These are phyloP conservation scores for Potentilla sterilis DNA, from an alignment of 306 rosid genomes.

Conservation along the genomic window DNA sequence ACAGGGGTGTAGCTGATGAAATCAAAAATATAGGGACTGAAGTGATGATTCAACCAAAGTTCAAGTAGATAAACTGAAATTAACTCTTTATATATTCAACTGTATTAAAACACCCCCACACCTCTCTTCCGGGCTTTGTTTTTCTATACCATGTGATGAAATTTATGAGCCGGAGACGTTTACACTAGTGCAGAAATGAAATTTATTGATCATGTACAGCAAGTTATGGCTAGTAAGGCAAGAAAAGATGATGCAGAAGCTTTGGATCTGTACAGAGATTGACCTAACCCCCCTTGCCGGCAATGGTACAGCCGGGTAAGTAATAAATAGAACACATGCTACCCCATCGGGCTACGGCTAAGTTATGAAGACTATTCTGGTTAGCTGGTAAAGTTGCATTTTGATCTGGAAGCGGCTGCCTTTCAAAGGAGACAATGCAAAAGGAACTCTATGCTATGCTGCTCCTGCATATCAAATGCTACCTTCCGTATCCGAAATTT, in stretches of 20 bases:
- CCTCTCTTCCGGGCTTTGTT: background rate
- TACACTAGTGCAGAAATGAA: background rate
- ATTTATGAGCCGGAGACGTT: constrained; percentile 10
- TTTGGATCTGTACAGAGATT: constrained; percentile 16
- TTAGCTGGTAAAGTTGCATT: background rate
- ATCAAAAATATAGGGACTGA: too few relatives aligned
- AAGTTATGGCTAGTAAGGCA: background rate
- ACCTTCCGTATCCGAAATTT: background rate
- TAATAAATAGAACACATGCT: constrained; percentile 4
- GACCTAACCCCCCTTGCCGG: background rate
- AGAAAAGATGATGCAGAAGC: constrained; percentile 5
- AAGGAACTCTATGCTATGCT: background rate
- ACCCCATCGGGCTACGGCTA: background rate
- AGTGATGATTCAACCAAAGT: too few relatives aligned
- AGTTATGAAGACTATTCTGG: background rate
- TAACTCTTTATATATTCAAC: too few relatives aligned
- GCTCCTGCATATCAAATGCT: constrained; percentile 1
- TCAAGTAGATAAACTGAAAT: too few relatives aligned
- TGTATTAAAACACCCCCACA: background rate
- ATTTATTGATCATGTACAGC: constrained; percentile 9
- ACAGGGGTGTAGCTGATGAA: too few relatives aligned
- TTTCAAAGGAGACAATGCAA: background rate
- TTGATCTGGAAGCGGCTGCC: constrained; percentile 13
- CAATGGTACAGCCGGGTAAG: background rate
- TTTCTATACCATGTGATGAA: background rate